Base-by-base conservation (phyloP, 257 asterid genomes). In the Penstemon barbatus region DNA sequence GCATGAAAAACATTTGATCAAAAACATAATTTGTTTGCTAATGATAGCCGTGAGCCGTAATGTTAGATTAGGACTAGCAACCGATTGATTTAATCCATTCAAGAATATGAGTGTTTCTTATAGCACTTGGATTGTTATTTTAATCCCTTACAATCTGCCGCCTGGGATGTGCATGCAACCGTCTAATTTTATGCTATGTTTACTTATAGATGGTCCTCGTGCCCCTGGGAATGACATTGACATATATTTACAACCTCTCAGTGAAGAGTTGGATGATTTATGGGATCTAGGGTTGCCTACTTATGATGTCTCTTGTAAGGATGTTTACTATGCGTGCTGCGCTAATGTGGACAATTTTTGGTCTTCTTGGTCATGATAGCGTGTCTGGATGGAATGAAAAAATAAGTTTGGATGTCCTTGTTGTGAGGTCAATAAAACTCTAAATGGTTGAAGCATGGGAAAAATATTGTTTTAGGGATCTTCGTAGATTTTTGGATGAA, bases 61-160 rank as follows among this genome's bases (percentile, higher is more conserved):
- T 70, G 72, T 75, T 13, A 58, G 75, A 7, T 1, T 75, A 3
- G 72, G 68, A 1, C 64, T 75, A 11, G 72, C 64, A 3, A 38
- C 54, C 0, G 51, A 69, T 57, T 69, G 79, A 6, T 69, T 68
- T 48, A 69, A 53, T 49, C 71, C 50, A 2, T 75, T 74, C 25
- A 68, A 54, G 4, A 62, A 36, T 7, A 75, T 55, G 71, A 62
- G 36, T 62, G 66, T 40, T 3, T 4, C 46, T 6, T 62, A 74
- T 11, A 74, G 57, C 40, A 74, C 65, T 5, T 68, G 74, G 74
- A 71, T 61, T 1, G 73, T 74, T 0, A 2, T 74, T 0, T 10
- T 69, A 4, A 64, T 72, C 0, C 54, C 61, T 4, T 57, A 64
- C 36, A 72, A 72, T 49, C 19, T 72, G 37, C 67, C 79, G 6